Conservation (phyloP, 2,329 filamentous ascomycete genomes). For the Chrysosporium keratinophilum region DNA sequence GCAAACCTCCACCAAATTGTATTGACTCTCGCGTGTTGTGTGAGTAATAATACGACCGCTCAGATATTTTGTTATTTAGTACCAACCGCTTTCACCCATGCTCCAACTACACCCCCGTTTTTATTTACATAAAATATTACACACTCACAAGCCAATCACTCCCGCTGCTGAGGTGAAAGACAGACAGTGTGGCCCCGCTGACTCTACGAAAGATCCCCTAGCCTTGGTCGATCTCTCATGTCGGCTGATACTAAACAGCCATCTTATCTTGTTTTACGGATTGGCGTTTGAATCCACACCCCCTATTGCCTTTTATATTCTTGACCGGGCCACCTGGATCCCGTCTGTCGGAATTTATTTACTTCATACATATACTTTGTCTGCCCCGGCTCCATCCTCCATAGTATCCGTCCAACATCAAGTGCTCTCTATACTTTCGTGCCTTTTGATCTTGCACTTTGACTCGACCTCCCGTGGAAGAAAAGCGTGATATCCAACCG, state of each 20-base stretch:
- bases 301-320: not conserved
- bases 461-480: not conserved
- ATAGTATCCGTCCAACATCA: not conserved
- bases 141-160: conserved; percentile 8
- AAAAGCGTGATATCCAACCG: not conserved
- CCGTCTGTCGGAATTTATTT: not conserved
- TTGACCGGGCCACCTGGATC: not conserved
- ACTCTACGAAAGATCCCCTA: conserved; percentile 10
- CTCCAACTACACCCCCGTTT: conserved; percentile 10
- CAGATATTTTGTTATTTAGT: not conserved
- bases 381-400: not conserved
- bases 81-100: conserved; percentile 8
- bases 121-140: conserved; percentile 12
- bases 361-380: not conserved
- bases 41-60: conserved; percentile 9
- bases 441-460: not conserved
- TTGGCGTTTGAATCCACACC: not conserved
- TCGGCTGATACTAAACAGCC: conserved; percentile 7
- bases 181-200: conserved; percentile 6
- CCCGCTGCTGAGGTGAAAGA: conserved; percentile 1
- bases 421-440: not conserved
- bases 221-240: conserved; percentile 12
- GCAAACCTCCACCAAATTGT: not conserved
- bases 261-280: conserved; percentile 8
- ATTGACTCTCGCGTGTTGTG: not conserved